Percentiles rank a stretch among this genome's conserved stretches.
phyloP scores from a whole-genome alignment of 176 grass and related monocot species.

The Areca catechu region DNA sequence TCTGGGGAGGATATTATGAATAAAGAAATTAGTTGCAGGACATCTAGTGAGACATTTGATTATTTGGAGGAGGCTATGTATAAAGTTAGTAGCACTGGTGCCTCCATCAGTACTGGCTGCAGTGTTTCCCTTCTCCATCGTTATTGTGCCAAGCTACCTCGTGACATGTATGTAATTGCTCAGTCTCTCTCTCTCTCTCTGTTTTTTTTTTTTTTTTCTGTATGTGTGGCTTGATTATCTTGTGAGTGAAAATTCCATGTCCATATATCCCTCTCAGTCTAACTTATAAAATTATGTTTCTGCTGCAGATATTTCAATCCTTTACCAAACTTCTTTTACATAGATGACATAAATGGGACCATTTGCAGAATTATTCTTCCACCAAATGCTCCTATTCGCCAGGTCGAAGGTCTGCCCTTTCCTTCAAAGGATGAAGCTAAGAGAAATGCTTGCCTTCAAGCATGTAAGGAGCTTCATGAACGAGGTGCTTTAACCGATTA shows the following conservation, averaged over 20 bases:
- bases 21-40: constrained; percentile 51
- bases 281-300: constrained; percentile 23
- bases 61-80: constrained; percentile 58
- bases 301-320: constrained; percentile 73
- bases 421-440: constrained; percentile 80
- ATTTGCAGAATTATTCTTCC: constrained; percentile 82
- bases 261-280: neutral
- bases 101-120: constrained; percentile 74
- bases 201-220: constrained; percentile 14
- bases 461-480: constrained; percentile 68
- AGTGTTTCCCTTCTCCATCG: constrained; percentile 78
- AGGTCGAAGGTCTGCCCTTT: constrained; percentile 53
- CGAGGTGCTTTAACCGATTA: constrained; percentile 81
- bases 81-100: constrained; percentile 63
- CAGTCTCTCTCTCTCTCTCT: no score
- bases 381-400: constrained; percentile 76
- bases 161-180: constrained; percentile 55
- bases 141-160: constrained; percentile 83
- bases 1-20: constrained; percentile 76
- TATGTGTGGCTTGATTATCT: neutral
- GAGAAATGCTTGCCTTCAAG: constrained; percentile 76
- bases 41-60: constrained; percentile 72
- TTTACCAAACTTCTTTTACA: constrained; percentile 45
- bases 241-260: no score
- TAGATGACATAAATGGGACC: constrained; percentile 54